These are phyloP conservation scores for Acmispon strigosus DNA, from an alignment of 306 rosid genomes.

Conservation along the genomic window DNA sequence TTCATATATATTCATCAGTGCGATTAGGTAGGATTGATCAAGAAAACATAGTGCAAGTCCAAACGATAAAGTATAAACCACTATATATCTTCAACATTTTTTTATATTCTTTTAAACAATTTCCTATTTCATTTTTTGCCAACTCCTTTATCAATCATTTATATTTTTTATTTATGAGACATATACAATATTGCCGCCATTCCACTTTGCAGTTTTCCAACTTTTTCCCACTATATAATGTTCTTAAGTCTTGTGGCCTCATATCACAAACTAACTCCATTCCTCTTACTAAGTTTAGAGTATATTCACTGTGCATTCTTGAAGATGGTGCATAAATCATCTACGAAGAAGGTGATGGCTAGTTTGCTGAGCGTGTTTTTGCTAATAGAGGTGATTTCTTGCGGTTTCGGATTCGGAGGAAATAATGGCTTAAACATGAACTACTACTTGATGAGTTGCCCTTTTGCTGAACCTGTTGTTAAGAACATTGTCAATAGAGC, in stretches of 20 bases:
- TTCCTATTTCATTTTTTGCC: neutral
- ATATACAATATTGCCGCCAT: neutral
- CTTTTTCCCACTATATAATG: conserved; percentile 27
- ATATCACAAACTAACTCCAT: conserved; percentile 6
- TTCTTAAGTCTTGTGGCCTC: neutral
- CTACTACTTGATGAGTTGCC: conserved; percentile 60
- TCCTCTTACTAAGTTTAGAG: neutral
- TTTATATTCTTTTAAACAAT: neutral
- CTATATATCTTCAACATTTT: conserved; percentile 18
- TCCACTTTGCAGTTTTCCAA: conserved; percentile 20
- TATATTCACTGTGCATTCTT: neutral
- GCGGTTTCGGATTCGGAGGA: conserved; percentile 18
- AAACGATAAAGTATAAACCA: conserved; percentile 29
- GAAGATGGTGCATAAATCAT: conserved; percentile 11
- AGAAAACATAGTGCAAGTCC: conserved; percentile 1
- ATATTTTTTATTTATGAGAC: conserved; percentile 4
- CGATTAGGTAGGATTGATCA: conserved; percentile 17
- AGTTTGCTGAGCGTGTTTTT: conserved; percentile 17
- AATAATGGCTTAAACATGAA: conserved; percentile 48
- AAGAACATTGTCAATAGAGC: conserved; percentile 50
- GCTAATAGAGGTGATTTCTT: conserved; percentile 31
- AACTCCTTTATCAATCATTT: conserved; percentile 17
- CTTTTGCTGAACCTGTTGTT: conserved; percentile 55
- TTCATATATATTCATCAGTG: conserved; percentile 12
- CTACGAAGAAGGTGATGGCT: conserved; percentile 24